phyloP scores from a whole-genome alignment of 75 land plant genomes.

The Pseudotsuga menziesii region DNA sequence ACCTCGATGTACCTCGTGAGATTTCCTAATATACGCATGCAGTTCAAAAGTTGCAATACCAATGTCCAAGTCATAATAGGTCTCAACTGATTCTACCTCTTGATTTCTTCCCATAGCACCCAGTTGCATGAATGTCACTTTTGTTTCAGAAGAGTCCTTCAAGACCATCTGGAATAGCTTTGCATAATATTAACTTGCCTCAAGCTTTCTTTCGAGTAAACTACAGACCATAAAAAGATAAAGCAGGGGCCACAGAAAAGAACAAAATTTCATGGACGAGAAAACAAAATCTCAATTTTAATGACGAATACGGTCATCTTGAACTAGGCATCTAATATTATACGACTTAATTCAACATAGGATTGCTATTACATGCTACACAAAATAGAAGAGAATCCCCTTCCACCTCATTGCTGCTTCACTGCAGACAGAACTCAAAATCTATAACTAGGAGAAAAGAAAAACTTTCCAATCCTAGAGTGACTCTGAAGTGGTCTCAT shows the following conservation, averaged over 20 bases:
- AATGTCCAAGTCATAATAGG: not conserved
- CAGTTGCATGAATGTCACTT: conserved; percentile 3
- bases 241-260: not conserved
- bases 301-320: not conserved
- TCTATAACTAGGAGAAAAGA: not conserved
- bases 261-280: not conserved
- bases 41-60: not conserved
- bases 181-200: not conserved
- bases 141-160: not conserved
- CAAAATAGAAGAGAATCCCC: not conserved
- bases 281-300: conserved; percentile 1
- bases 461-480: not conserved
- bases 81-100: not conserved
- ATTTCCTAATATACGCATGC: not conserved
- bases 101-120: not conserved
- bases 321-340: conserved; percentile 5
- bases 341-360: not conserved
- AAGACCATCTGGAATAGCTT: conserved; percentile 4
- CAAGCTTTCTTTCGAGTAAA: not conserved
- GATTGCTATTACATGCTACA: conserved; percentile 6
- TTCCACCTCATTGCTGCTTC: conserved; percentile 1
- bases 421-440: conserved; percentile 6
- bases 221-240: conserved; percentile 2
- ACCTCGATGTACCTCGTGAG: not conserved
- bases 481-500: not conserved